A percentile compares a stretch with the other conserved stretches of the same genome.
phyloP scores from a whole-genome alignment of 306 rosid species.

The Vicia villosa region DNA sequence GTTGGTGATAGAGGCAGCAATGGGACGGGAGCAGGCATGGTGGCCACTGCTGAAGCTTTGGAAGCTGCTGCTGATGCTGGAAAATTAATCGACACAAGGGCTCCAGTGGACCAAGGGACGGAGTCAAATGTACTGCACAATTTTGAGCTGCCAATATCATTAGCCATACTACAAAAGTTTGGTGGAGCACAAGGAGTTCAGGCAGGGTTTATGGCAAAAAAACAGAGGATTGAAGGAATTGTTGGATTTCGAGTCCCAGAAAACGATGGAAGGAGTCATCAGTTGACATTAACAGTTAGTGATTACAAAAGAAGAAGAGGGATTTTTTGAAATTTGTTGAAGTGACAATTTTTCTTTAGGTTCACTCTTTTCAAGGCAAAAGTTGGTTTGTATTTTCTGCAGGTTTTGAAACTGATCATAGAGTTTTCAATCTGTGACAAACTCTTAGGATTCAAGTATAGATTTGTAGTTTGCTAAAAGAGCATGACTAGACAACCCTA shows the following conservation, averaged over 20 bases:
- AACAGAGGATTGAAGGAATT: constrained; percentile 74
- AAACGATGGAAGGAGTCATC: constrained; percentile 72
- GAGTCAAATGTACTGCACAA: constrained; percentile 68
- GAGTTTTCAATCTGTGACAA: background rate
- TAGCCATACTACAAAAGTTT: constrained; percentile 70
- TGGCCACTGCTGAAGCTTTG: constrained; percentile 80
- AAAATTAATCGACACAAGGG: constrained; percentile 80
- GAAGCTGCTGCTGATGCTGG: constrained; percentile 96
- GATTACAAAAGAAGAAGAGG: constrained; percentile 94
- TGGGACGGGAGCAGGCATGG: constrained; percentile 54
- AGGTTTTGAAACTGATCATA: constrained; percentile 1
- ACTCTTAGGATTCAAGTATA: background rate
- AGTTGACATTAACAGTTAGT: constrained; percentile 67
- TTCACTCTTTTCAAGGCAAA: constrained; percentile 3
- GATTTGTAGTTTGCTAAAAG: background rate
- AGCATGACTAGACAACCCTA: background rate
- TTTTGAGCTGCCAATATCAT: constrained; percentile 91
- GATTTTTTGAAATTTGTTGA: constrained; percentile 63
- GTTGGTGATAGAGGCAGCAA: constrained; percentile 40
- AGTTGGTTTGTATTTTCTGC: constrained; percentile 18
- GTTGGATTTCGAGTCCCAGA: constrained; percentile 75
- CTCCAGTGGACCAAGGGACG: constrained; percentile 90
- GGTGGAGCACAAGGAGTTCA: constrained; percentile 85
- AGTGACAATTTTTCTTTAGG: constrained; percentile 20
- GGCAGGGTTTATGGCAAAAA: constrained; percentile 73